These are phyloP conservation scores for Amanita fuliginea DNA, from an alignment of 768 basidiomycete species.

Conservation along the genomic window DNA sequence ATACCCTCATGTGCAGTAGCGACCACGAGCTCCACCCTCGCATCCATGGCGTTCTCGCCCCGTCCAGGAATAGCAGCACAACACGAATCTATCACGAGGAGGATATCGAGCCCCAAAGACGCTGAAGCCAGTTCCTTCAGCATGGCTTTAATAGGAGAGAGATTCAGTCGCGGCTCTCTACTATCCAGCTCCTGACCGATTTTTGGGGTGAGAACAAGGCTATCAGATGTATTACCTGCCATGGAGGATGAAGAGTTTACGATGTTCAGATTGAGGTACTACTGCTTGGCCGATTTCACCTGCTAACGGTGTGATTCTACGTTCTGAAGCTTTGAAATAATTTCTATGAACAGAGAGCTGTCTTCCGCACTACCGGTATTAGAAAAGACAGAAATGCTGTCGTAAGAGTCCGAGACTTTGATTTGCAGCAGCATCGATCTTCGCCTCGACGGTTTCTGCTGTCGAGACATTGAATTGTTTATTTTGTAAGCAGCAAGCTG, in stretches of 20 bases:
- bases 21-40: constrained; percentile 11
- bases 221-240: constrained; percentile 7
- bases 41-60: constrained; percentile 9
- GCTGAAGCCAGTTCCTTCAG: constrained; percentile 6
- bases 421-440: too few species aligned
- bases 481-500: too few species aligned
- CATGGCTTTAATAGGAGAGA: background rate
- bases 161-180: constrained; percentile 6
- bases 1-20: constrained; percentile 11
- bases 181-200: constrained; percentile 7
- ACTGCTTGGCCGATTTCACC: too few species aligned
- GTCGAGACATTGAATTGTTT: too few species aligned
- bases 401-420: too few species aligned
- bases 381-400: too few species aligned
- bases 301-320: constrained; percentile 4
- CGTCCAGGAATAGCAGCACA: constrained; percentile 11
- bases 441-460: too few species aligned
- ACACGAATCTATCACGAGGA: constrained; percentile 9
- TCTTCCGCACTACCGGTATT: background rate
- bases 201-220: constrained; percentile 7
- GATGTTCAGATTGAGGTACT: constrained; percentile 7
- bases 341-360: constrained; percentile 6
- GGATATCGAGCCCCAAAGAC: constrained; percentile 9
- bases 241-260: constrained; percentile 9
- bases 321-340: constrained; percentile 4